These are phyloP conservation scores for Pyricularia grisea DNA, from an alignment of 2,329 filamentous ascomycete species.

Conservation along the genomic window DNA sequence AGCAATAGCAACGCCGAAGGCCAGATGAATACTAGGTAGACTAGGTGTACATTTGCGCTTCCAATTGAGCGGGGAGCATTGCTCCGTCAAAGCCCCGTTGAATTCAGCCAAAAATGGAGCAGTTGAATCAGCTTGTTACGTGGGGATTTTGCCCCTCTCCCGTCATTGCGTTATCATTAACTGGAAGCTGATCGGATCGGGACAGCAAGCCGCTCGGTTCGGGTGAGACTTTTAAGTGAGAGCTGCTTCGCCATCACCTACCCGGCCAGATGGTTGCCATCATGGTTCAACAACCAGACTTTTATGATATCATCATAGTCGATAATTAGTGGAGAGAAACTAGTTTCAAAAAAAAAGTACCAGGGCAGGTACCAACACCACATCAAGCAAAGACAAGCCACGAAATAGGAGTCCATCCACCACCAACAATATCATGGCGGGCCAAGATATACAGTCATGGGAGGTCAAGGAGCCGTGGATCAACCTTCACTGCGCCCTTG, in stretches of 20 bases:
- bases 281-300: background rate
- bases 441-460: constrained; percentile 34
- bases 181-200: background rate
- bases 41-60: background rate
- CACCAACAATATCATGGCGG: constrained; percentile 18
- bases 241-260: background rate
- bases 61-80: background rate
- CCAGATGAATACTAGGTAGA: background rate
- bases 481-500: constrained; percentile 54
- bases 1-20: background rate
- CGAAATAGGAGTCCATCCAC: background rate
- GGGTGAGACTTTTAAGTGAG: background rate
- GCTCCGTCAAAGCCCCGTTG: background rate
- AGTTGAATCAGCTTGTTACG: background rate
- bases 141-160: background rate
- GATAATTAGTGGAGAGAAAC: background rate
- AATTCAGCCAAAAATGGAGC: constrained; percentile 1
- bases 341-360: background rate
- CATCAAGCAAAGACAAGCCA: too few relatives aligned
- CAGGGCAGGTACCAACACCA: too few relatives aligned
- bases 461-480: constrained; percentile 46
- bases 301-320: background rate
- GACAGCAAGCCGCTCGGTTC: background rate
- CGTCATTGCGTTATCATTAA: background rate
- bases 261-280: background rate